Conservation (phyloP, 345 rosid genomes). For the rapeseed (Brassica napus) region Da-Ae NC_063438.1:5601001-5601500, state of each 20-base stretch:
- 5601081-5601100: background rate
- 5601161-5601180: conserved; percentile 79
- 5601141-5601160: conserved; percentile 3
- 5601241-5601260: conserved; percentile 88
- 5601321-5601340: conserved; percentile 66
- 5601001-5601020: conserved; percentile 95
- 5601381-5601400: conserved; percentile 60
- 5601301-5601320: conserved; percentile 66
- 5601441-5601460: background rate
- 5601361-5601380: conserved; percentile 95
- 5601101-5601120: background rate
- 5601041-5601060: conserved; percentile 69
- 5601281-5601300: conserved; percentile 70
- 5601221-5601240: conserved; percentile 98
- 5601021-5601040: conserved; percentile 74
- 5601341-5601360: conserved; percentile 93
- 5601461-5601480: conserved; percentile 80
- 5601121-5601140: background rate
- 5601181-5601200: conserved; percentile 64
- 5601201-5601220: conserved; percentile 72
- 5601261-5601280: conserved; percentile 83
- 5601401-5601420: conserved; percentile 37
- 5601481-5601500: conserved; percentile 97
- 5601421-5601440: background rate
- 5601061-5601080: conserved; percentile 85